Evolutionary conservation across 1,139 yeast species (phyloP).

Genomic region (Meyerozyma smithsonii): DNA sequence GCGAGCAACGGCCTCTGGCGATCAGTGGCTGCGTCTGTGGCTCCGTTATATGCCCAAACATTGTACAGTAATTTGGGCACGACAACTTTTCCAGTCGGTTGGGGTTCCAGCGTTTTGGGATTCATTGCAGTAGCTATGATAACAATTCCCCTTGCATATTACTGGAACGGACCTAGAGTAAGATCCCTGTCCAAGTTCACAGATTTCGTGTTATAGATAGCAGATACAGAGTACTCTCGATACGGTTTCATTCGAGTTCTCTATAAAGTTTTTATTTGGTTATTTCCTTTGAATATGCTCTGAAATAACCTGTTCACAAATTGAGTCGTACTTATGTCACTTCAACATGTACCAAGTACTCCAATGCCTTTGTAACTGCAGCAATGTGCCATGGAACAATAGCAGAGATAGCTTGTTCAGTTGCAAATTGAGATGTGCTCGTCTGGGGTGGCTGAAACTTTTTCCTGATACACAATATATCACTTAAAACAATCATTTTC

Average conservation of each 20-base stretch:
- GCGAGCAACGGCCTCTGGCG: constrained; percentile 53
- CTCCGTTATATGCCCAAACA: constrained; percentile 56
- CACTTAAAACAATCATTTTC: constrained; percentile 52
- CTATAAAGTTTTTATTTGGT: too few relatives aligned
- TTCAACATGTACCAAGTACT: constrained; percentile 38
- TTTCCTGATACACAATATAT: constrained; percentile 31
- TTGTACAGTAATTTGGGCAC: constrained; percentile 45
- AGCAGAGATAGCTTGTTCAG: constrained; percentile 10
- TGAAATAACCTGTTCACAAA: constrained; percentile 3
- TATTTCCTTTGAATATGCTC: too few relatives aligned
- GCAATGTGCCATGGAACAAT: constrained; percentile 79
- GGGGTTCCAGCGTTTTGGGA: constrained; percentile 52
- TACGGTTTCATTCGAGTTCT: too few relatives aligned
- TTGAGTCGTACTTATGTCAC: constrained; percentile 14
- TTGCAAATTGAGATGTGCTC: constrained; percentile 6
- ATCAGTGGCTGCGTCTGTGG: constrained; percentile 52
- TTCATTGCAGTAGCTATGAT: constrained; percentile 39
- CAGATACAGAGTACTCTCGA: too few relatives aligned
- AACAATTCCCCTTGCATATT: constrained; percentile 42
- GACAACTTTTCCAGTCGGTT: constrained; percentile 48
- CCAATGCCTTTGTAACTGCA: constrained; percentile 67
- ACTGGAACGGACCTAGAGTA: constrained; percentile 45
- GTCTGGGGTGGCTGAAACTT: constrained; percentile 14
- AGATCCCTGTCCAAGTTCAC: constrained; percentile 39
- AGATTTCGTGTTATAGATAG: too few relatives aligned